phyloP scores from a whole-genome alignment of 257 asterid species.

The Voacanga thouarsii region DNA sequence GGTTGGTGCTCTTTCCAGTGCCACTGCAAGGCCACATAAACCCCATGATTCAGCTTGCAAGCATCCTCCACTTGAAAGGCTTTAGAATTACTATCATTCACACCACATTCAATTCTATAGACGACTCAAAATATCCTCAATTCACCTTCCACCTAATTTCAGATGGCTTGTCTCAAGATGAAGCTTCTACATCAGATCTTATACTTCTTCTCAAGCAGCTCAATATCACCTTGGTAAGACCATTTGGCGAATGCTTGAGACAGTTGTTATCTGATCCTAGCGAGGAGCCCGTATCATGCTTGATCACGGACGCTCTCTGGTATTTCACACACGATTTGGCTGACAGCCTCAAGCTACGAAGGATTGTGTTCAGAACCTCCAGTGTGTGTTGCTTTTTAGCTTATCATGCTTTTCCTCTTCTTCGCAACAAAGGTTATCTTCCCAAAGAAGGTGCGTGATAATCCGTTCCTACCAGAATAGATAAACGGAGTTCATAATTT shows the following conservation, averaged over 20 bases:
- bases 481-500: background rate
- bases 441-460: background rate
- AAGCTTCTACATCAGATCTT: conserved; percentile 9
- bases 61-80: conserved; percentile 18
- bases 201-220: background rate
- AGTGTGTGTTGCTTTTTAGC: conserved; percentile 20
- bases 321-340: conserved; percentile 18
- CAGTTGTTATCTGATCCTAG: conserved; percentile 9
- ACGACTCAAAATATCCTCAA: conserved; percentile 4
- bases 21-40: conserved; percentile 26
- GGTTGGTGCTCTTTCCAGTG: conserved; percentile 17
- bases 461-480: background rate
- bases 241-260: conserved; percentile 14
- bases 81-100: conserved; percentile 21
- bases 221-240: conserved; percentile 1
- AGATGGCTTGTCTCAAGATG: conserved; percentile 13
- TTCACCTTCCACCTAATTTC: conserved; percentile 14
- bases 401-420: conserved; percentile 8
- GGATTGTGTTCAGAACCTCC: conserved; percentile 24
- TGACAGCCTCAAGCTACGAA: conserved; percentile 9
- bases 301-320: conserved; percentile 23
- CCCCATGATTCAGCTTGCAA: conserved; percentile 23
- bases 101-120: conserved; percentile 7
- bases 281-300: conserved; percentile 11
- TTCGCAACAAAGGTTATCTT: conserved; percentile 21